Evolutionary conservation across 2,329 filamentous ascomycete genomes (phyloP), one percentile per base, ranked within the genome.

Genomic region (Gaeumannomyces tritici): DNA sequence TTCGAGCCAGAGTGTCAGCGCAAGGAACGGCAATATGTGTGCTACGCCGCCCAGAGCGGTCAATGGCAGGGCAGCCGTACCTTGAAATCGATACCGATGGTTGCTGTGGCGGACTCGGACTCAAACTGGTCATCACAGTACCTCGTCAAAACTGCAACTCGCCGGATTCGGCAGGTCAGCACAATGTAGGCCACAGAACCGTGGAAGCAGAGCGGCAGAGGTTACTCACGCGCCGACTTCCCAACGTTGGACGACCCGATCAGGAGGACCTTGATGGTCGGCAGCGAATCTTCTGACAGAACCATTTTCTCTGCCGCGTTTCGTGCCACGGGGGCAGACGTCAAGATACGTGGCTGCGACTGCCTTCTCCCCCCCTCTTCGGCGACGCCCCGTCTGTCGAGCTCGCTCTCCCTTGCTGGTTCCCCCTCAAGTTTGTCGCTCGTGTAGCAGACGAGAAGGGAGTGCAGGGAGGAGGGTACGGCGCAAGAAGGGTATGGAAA

Each of bases 41-140:
- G n/a, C n/a, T 15, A 42, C 35, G 35, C 21, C 35, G 35, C 6
- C 35, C 35, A 42, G 21, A 42, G 35, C 35, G 18, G 31, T 31
- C 31, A 11, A 31, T 31, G 13, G 35, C 35, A 4, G 15, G 1
- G 6, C 18, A 8, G n/a, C 6, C 70, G 63, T 62, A 83, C 80
- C 72, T 82, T 81, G 71, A 81, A 83, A 67, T 84, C 82, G 64
- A 84, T 81, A 33, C 81, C 82, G 65, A 84, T 83, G 3, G 82
- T 84, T 7, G 82, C 80, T 8, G 80, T 78, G 4, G 80, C 78
- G 47, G 75, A 77, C 68, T 83, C 80, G 6, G 79, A 77, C 63
- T 84, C 82, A 66, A 83, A 84, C 66, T 83, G 80, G 69, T 83
- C 80, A 65, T 83, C 80, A 69, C 80, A 83, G 66, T 84, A 84